Conservation (phyloP, 371 early-diverging fungal species). For the Globomyces sp. region DNA sequence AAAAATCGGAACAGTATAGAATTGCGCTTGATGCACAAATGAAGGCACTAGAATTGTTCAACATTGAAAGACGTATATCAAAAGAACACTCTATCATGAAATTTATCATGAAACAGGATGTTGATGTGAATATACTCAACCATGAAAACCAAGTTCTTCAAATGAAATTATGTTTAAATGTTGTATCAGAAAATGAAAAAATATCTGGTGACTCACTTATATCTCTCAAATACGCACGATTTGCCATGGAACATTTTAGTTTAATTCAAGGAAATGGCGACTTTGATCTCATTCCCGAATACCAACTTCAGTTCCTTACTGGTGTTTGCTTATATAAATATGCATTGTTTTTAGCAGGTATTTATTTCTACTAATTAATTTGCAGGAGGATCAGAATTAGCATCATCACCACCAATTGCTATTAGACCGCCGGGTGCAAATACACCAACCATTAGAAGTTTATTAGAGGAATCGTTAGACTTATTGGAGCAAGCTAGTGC, state of each 20-base stretch:
- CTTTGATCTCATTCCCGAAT: not conserved
- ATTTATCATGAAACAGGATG: not conserved
- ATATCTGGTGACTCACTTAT: not conserved
- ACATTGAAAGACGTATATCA: not conserved
- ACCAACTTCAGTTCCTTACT: conserved; percentile 5
- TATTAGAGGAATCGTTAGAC: conserved; percentile 12
- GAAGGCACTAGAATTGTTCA: conserved; percentile 5
- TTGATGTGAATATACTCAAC: not conserved
- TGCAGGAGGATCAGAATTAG: conserved; percentile 2
- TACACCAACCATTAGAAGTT: conserved; percentile 8
- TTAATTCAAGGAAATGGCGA: not conserved
- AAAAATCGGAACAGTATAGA: not conserved
- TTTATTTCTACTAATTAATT: not conserved
- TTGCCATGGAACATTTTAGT: conserved; percentile 11
- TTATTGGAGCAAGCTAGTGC: conserved; percentile 4
- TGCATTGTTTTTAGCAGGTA: conserved; percentile 15
- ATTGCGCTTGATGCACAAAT: not conserved
- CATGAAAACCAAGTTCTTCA: not conserved
- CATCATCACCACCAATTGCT: conserved; percentile 16
- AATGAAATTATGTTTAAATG: conserved; percentile 6
- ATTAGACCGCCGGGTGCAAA: conserved; percentile 5
- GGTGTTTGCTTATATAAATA: conserved; percentile 2
- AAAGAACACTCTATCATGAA: conserved; percentile 12
- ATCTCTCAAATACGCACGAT: conserved; percentile 12
- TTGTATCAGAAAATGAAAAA: conserved; percentile 7